Evolutionary conservation across 495 filamentous ascomycete genomes (phyloP), one percentile per base, ranked within the genome.

Genomic region (Hypomontagnella submonticulosa): DNA sequence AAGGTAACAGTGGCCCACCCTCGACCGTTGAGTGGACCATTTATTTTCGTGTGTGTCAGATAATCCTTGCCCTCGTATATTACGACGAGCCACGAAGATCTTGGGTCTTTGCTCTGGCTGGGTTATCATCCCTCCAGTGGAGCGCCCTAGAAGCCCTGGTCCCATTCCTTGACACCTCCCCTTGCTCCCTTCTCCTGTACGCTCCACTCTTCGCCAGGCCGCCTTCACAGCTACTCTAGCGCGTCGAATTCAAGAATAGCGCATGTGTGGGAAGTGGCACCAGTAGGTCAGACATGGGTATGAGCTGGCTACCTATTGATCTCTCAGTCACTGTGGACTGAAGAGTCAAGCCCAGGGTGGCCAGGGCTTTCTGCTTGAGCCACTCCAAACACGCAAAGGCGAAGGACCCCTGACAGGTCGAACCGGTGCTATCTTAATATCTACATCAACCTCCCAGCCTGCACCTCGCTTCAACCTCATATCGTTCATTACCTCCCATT

Each of bases 31-130:
- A 70, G 67, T 72, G 73, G 72, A 63, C 61, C 67, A 71, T 53
- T 72, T 76, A 74, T 74, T 76, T 73, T 72, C 60, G 72, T 75
- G 71, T 73, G 74, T 73, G 74, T 76, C 74, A 76, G 74, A 75
- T 69, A 51, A 73, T 71, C 69, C 74, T 71, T 64, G 69, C 49
- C 70, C 66, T 72, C 71, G 69, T 75, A 69, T 72, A 71, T 76
- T 70, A 61, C 74, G 58, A 63, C 66, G 72, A 67, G 71, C 65
- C 70, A 69, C 70, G 69, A 71, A 73, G 60, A 67, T 71, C 69
- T 62, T 46, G 57, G 57, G 69, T 67, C 65, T 47, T 62, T 61
- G 64, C 61, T 60, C 57, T 56, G 67, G 57, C 67, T 66, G 57
- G 61, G 61, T 59, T 70, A 64, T 63, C 63, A 58, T 61, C 59